Base-by-base conservation (phyloP, 345 rosid genomes). In the Murraya koenigii region DNA sequence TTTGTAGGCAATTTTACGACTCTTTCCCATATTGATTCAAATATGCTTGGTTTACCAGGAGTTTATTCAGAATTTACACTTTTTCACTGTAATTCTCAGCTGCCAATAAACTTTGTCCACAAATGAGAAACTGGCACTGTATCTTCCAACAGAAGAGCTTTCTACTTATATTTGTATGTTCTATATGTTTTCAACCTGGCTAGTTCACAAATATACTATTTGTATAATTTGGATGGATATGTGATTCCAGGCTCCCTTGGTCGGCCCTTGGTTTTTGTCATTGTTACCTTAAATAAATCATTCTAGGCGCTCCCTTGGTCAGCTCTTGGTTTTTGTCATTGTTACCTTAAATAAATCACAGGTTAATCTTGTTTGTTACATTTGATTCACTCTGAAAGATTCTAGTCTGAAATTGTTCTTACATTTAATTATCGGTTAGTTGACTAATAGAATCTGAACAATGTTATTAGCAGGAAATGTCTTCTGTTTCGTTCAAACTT, bases 21-120 rank as follows among this genome's bases (percentile, higher is more conserved):
- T 72, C 39, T 65, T 66, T 66, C 66, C 59, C 70, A 67, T 60
- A 69, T 71, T 80, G 78, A 83, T 80, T 77, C 72, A 68, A 58
- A 72, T 79, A 68, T 75, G 79, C 72, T 63, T 78, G 76, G 76
- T 75, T 75, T 56, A 79, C 72, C 77, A 81, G 80, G 39, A 79
- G 33, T 33, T 33, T 58, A 66, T 77, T 69, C 63, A 79, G 81
- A 84, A 66, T 44, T 59, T 54, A 61, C 59, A 70, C 55, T 17
- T 74, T 41, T 47, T 44, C 61, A 36, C 74, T 79, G 75, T 59
- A 76, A 76, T 76, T 78, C 79, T 79, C 69, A 33, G 71, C 55
- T 80, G 76, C 76, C 10, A 66, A 39, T 19, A 65, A 79, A 59
- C 77, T 62, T 65, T 82, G 23, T 81, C 85, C 80, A 65, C 59